phyloP scores from a whole-genome alignment of 2,329 filamentous ascomycete species.

The Mycocentrospora acerina region DNA sequence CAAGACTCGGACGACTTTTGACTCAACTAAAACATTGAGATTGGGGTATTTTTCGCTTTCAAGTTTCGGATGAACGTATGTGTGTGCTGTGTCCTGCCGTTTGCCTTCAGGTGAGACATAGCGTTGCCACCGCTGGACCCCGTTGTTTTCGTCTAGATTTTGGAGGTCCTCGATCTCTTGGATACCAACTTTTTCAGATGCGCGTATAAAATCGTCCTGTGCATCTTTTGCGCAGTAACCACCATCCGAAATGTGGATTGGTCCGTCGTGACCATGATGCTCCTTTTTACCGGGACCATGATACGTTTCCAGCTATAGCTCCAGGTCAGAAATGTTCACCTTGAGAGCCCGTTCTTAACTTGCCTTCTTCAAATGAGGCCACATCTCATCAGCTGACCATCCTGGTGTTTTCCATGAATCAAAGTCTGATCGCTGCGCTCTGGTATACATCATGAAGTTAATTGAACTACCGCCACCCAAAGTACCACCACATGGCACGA shows the following conservation, averaged over 20 bases:
- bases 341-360: background rate
- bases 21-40: conserved; percentile 60
- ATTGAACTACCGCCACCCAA: conserved; percentile 60
- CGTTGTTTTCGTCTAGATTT: conserved; percentile 49
- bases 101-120: conserved; percentile 55
- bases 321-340: conserved; percentile 1
- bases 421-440: conserved; percentile 51
- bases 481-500: conserved; percentile 50
- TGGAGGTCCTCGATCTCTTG: conserved; percentile 57
- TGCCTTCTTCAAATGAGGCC: conserved; percentile 57
- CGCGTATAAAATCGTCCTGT: conserved; percentile 54
- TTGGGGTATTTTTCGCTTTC: conserved; percentile 55
- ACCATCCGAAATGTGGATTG: conserved; percentile 57
- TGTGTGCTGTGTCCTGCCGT: conserved; percentile 60
- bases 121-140: conserved; percentile 48
- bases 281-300: conserved; percentile 49
- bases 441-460: conserved; percentile 48
- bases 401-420: conserved; percentile 57
- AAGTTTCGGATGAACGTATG: conserved; percentile 57
- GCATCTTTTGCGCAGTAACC: conserved; percentile 45
- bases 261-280: conserved; percentile 57
- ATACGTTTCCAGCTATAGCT: conserved; percentile 56
- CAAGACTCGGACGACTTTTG: conserved; percentile 58
- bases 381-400: conserved; percentile 55
- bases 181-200: conserved; percentile 52